Percentiles rank a stretch among this genome's conserved stretches.
phyloP scores from a whole-genome alignment of 2,329 filamentous ascomycete genomes.

The Aspergillus glaucus region DNA sequence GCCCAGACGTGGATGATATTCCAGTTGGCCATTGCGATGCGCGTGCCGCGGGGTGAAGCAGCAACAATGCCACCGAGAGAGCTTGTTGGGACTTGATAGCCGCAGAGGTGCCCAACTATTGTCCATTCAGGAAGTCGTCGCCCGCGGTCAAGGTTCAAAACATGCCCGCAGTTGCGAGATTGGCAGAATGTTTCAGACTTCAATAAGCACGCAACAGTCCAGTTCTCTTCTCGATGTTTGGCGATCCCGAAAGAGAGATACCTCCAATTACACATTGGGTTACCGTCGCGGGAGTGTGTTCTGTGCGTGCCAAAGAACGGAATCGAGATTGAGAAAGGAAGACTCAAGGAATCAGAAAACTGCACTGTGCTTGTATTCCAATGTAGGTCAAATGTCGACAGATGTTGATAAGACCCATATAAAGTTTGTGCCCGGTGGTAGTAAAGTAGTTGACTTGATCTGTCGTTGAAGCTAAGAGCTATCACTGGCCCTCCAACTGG shows the following conservation, averaged over 20 bases:
- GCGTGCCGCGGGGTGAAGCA: conserved; percentile 28
- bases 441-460: conserved; percentile 29
- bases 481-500: conserved; percentile 18
- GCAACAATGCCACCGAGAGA: conserved; percentile 35
- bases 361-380: conserved; percentile 19
- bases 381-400: conserved; percentile 11
- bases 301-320: conserved; percentile 36
- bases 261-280: conserved; percentile 28
- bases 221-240: conserved; percentile 26
- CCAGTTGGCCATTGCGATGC: conserved; percentile 39
- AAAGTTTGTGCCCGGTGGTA: conserved; percentile 26
- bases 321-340: conserved; percentile 32
- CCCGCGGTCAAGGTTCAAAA: conserved; percentile 34
- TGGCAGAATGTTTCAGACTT: conserved; percentile 26
- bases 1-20: conserved; percentile 37
- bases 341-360: conserved; percentile 18
- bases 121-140: conserved; percentile 32
- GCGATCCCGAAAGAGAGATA: conserved; percentile 37
- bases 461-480: conserved; percentile 32
- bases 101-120: conserved; percentile 31
- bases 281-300: conserved; percentile 6
- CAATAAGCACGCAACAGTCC: conserved; percentile 34
- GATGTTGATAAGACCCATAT: conserved; percentile 29
- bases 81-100: conserved; percentile 27
- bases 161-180: conserved; percentile 25